A percentile compares a stretch with the other conserved stretches of the same genome.
These are phyloP conservation scores for Balansia obtecta DNA, from an alignment of 2,329 filamentous ascomycete genomes.

Conservation along the genomic window DNA sequence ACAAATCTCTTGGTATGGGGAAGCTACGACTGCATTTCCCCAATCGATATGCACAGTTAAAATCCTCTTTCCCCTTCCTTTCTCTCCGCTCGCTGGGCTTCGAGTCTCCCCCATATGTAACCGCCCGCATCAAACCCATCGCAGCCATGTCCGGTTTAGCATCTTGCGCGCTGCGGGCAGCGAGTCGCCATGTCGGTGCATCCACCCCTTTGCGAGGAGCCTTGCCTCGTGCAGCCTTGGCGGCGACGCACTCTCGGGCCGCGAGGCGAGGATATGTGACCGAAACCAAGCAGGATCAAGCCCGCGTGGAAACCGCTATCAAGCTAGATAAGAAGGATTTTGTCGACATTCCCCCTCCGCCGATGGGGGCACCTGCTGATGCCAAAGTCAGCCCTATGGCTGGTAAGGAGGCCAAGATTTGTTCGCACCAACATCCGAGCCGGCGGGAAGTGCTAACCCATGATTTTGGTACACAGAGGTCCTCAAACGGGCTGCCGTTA, in stretches of 20 bases:
- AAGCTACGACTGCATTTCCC: constrained; percentile 1
- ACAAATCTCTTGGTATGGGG: constrained; percentile 21
- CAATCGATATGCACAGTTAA: constrained; percentile 1
- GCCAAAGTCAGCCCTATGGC: constrained; percentile 73
- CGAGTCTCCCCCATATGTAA: constrained; percentile 9
- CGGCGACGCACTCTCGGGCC: constrained; percentile 12
- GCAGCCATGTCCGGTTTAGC: constrained; percentile 49
- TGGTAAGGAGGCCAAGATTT: constrained; percentile 15
- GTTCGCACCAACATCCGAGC: not conserved
- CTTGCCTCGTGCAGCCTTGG: constrained; percentile 17
- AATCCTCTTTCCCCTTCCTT: constrained; percentile 7
- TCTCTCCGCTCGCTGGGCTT: constrained; percentile 9
- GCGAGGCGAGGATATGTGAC: constrained; percentile 63
- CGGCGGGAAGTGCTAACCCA: not conserved
- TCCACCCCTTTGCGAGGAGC: constrained; percentile 17
- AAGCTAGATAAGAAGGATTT: constrained; percentile 79
- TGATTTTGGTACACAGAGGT: constrained; percentile 39
- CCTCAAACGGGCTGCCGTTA: constrained; percentile 79
- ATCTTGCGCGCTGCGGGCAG: constrained; percentile 63
- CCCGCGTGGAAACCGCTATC: constrained; percentile 79
- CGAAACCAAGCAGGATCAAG: constrained; percentile 65
- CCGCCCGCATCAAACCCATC: constrained; percentile 12
- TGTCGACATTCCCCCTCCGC: constrained; percentile 35
- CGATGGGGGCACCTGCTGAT: constrained; percentile 20
- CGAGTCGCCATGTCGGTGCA: constrained; percentile 42